Evolutionary conservation across 2,329 filamentous ascomycete genomes (phyloP).

Genomic region (Chaetomiaceae sp.): DNA sequence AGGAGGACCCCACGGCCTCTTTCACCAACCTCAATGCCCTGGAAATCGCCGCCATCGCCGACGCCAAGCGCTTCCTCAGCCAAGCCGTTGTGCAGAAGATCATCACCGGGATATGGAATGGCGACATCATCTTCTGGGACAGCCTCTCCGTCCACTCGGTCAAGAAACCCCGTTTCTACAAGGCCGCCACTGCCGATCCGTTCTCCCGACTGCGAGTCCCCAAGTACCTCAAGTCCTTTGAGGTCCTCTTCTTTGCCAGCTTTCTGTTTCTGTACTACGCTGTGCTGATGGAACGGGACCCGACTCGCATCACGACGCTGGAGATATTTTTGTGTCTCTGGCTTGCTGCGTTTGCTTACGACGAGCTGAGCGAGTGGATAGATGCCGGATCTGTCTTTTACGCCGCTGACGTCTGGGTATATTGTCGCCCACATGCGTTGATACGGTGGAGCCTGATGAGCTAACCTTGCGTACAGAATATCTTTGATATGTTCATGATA

Average conservation of each 20-base stretch:
- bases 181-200: conserved; percentile 60
- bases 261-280: conserved; percentile 80
- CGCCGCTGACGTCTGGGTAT: conserved; percentile 75
- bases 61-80: conserved; percentile 79
- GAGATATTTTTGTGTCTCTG: conserved; percentile 78
- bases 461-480: conserved; percentile 57
- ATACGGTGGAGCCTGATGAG: conserved; percentile 57
- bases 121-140: conserved; percentile 85
- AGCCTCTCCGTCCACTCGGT: conserved; percentile 65
- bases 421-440: conserved; percentile 58
- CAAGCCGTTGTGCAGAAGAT: conserved; percentile 79
- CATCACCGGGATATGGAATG: conserved; percentile 79
- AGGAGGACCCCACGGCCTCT: conserved; percentile 61
- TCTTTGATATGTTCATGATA: conserved; percentile 76
- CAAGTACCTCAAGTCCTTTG: conserved; percentile 78
- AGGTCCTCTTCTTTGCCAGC: conserved; percentile 72
- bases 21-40: conserved; percentile 81
- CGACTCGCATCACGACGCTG: conserved; percentile 58
- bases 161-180: conserved; percentile 76
- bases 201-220: conserved; percentile 75
- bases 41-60: conserved; percentile 76
- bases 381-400: conserved; percentile 88
- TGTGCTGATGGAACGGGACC: conserved; percentile 72
- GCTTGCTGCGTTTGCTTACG: conserved; percentile 83
- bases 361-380: conserved; percentile 77